Base-by-base conservation (phyloP, 2,329 filamentous ascomycete species). In the Blumeriella jaapii region DNA sequence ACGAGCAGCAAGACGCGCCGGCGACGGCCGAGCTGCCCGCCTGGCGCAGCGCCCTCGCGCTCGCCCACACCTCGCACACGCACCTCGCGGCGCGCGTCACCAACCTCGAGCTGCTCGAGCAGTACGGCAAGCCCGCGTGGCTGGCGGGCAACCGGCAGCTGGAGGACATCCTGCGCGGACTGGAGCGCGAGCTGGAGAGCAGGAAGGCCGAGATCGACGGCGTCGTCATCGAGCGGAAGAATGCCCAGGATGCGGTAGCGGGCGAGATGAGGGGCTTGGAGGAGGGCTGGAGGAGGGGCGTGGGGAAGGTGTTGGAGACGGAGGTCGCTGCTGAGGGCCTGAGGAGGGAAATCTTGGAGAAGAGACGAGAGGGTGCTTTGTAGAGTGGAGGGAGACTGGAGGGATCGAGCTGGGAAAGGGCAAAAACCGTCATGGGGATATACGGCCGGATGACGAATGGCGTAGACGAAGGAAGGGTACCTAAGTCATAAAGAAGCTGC, bases 71-170 rank as follows among this genome's bases (percentile, higher is more conserved):
- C 0, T 67, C 67, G 32, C 67, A 66, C 25, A 65, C 69, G 3
- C 77, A 80, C 54, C 61, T 81, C 14, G 59, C 64, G 2, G 62
- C 30, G 2, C 42, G 54, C 1, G 28, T 39, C 7, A 42, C 44
- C 2, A 51, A 54, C 19, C 41, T 56, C 3, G 40, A 38, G 3
- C 31, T 53, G 7, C 43, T 56, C 2, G 44, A 50, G 18, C 39
- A 41, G 12, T 55, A 47, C 26, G 91, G 89, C 47, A 84, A 84
- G 61, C 94, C 94, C 58, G 80, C 84, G 7, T 96, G 91, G 89
- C 67, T 98, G 36, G 70, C 93, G 6, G 74, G 74, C 5, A 98
- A 98, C 59, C 74, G 78, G 49, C 75, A 82, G 47, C 59, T 86
- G 13, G 89, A 95, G 60, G 72, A 74, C 27, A 70, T 84, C 26